Evolutionary conservation across 2,329 filamentous ascomycete species (phyloP).

Genomic region (Fusarium bulbicola): DNA sequence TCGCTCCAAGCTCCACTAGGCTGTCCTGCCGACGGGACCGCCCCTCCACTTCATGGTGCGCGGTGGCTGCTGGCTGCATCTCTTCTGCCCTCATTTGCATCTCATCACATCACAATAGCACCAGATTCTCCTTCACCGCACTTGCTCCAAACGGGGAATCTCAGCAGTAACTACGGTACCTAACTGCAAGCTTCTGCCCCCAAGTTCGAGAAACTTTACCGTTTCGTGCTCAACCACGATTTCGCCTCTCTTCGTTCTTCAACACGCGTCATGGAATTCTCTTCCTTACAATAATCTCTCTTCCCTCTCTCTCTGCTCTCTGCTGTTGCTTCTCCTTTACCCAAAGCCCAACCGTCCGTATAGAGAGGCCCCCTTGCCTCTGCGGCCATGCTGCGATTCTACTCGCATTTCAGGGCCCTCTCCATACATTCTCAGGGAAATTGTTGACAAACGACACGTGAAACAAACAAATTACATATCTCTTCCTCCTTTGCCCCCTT

Average conservation of each 20-base stretch:
- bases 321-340: constrained; percentile 32
- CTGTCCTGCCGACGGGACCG: constrained; percentile 26
- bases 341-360: constrained; percentile 7
- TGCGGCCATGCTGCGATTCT: constrained; percentile 45
- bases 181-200: constrained; percentile 3
- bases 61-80: constrained; percentile 13
- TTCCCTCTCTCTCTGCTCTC: constrained; percentile 4
- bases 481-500: not conserved
- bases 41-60: constrained; percentile 29
- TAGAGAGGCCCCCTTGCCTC: constrained; percentile 37
- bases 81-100: constrained; percentile 32
- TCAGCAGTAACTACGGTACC: not conserved
- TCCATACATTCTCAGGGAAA: constrained; percentile 36
- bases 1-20: constrained; percentile 13
- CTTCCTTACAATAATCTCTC: constrained; percentile 30
- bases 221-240: constrained; percentile 42
- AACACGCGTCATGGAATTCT: constrained; percentile 35
- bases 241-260: constrained; percentile 22
- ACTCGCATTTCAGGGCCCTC: constrained; percentile 38
- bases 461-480: constrained; percentile 9
- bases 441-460: constrained; percentile 35
- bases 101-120: constrained; percentile 31
- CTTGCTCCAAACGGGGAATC: constrained; percentile 13
- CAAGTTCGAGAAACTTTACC: not conserved
- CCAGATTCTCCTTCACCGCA: constrained; percentile 34